Percentiles rank a stretch among this genome's conserved stretches.
Evolutionary conservation across 495 filamentous ascomycete species (phyloP).

Genomic region (Recurvomyces mirabilis): DNA sequence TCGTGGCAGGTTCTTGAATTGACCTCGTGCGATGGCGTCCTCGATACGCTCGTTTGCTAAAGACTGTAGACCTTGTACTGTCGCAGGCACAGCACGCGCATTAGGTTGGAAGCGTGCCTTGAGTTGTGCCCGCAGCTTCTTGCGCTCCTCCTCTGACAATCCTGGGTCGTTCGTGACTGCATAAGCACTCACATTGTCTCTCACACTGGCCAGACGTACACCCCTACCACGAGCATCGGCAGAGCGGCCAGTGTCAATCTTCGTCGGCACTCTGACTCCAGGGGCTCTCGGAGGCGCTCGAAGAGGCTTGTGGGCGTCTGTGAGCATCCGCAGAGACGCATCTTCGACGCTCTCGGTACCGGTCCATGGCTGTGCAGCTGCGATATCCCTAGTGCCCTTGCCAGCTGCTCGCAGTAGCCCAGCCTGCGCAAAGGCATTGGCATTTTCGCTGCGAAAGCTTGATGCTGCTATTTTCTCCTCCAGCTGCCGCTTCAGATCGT

Average conservation of each 20-base stretch:
- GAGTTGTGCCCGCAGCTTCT: slow-evolving; percentile 57
- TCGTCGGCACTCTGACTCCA: slow-evolving; percentile 31
- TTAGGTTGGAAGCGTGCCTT: slow-evolving; percentile 67
- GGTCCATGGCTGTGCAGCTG: slow-evolving; percentile 63
- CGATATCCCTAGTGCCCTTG: slow-evolving; percentile 58
- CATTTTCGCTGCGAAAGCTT: slow-evolving; percentile 58
- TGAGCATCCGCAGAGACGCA: slow-evolving; percentile 75
- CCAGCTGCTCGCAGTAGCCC: slow-evolving; percentile 55
- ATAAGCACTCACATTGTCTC: slow-evolving; percentile 69
- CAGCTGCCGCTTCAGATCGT: slow-evolving; percentile 66
- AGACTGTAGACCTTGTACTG: slow-evolving; percentile 65
- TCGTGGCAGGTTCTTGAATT: slow-evolving; percentile 78
- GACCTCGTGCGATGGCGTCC: slow-evolving; percentile 81
- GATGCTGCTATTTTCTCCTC: slow-evolving; percentile 61
- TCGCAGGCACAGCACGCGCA: slow-evolving; percentile 64
- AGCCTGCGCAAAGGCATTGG: slow-evolving; percentile 55
- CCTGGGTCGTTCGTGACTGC: slow-evolving; percentile 46
- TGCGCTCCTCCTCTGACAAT: slow-evolving; percentile 57
- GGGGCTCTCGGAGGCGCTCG: slow-evolving; percentile 36
- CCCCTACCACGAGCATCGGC: slow-evolving; percentile 40
- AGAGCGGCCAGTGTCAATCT: slow-evolving; percentile 41
- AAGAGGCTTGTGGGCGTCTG: slow-evolving; percentile 67
- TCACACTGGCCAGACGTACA: slow-evolving; percentile 57
- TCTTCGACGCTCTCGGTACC: slow-evolving; percentile 66
- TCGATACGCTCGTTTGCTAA: slow-evolving; percentile 91